A percentile compares a stretch with the other conserved stretches of the same genome.
Evolutionary conservation across 768 basidiomycete species (phyloP).

Genomic region (Pleurotus giganteus): DNA sequence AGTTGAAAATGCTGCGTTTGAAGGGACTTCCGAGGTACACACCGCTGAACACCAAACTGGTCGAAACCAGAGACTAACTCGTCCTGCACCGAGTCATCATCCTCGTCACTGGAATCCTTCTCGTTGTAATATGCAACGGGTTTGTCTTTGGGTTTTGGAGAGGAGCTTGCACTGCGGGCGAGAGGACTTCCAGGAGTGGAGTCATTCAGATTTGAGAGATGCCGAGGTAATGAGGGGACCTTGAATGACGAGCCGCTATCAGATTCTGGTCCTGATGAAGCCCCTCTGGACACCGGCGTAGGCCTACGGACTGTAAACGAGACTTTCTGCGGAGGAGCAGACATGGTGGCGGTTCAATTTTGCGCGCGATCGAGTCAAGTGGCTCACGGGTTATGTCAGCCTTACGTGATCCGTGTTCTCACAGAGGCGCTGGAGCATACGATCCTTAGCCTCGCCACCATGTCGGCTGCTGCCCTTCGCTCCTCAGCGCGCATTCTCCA

Average conservation of each 20-base stretch:
- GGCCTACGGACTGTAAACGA: slow-evolving; percentile 88
- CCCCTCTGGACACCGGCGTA: slow-evolving; percentile 59
- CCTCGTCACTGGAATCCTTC: slow-evolving; percentile 60
- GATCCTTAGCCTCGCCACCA: neutral
- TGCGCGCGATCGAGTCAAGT: neutral
- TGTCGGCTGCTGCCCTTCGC: slow-evolving; percentile 1
- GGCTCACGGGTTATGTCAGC: neutral
- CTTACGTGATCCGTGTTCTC: no score
- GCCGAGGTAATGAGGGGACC: slow-evolving; percentile 59
- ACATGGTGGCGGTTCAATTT: slow-evolving; percentile 13
- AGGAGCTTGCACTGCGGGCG: slow-evolving; percentile 44
- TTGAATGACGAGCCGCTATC: slow-evolving; percentile 53
- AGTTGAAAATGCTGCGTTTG: slow-evolving; percentile 61
- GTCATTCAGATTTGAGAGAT: slow-evolving; percentile 35
- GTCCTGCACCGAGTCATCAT: slow-evolving; percentile 53
- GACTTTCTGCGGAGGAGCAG: slow-evolving; percentile 38
- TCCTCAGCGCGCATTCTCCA: neutral
- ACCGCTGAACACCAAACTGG: slow-evolving; percentile 80
- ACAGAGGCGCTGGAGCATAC: no score
- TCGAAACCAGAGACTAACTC: slow-evolving; percentile 74
- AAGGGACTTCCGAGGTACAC: slow-evolving; percentile 42
- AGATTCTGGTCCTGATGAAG: slow-evolving; percentile 64
- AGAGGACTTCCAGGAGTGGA: slow-evolving; percentile 56
- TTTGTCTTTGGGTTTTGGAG: slow-evolving; percentile 33
- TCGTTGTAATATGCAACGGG: slow-evolving; percentile 22